Conservation (phyloP, 2,329 filamentous ascomycete genomes). For the Diaporthe eres region DNA sequence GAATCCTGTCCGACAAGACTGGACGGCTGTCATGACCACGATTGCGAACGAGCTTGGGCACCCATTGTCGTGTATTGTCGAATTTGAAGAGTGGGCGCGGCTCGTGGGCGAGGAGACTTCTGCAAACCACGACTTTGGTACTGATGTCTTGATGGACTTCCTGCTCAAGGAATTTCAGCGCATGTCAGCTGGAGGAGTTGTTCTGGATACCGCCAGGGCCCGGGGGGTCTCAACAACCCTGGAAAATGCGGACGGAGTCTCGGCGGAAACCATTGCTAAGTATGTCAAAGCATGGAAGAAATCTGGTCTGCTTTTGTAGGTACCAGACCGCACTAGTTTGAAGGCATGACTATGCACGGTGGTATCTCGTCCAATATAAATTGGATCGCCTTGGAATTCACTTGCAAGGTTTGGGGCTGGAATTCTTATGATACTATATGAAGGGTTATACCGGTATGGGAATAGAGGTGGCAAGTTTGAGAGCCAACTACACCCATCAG, state of each 20-base stretch:
- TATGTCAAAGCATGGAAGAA: background rate
- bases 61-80: background rate
- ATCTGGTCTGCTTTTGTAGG: background rate
- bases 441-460: too few species aligned
- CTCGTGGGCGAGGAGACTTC: background rate
- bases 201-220: background rate
- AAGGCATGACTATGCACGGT: background rate
- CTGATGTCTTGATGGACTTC: background rate
- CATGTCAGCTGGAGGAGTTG: background rate
- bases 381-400: background rate
- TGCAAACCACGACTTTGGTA: background rate
- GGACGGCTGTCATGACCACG: background rate
- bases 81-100: background rate
- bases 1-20: slow-evolving; percentile 12
- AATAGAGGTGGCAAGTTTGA: too few species aligned
- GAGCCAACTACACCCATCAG: too few species aligned
- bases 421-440: background rate
- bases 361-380: background rate
- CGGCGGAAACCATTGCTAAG: background rate
- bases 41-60: background rate
- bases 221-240: background rate
- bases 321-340: too few species aligned
- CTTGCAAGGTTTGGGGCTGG: background rate
- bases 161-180: background rate
- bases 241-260: background rate